phyloP scores from a whole-genome alignment of 2,329 filamentous ascomycete species.

The Emergomyces pasteurianus region DNA sequence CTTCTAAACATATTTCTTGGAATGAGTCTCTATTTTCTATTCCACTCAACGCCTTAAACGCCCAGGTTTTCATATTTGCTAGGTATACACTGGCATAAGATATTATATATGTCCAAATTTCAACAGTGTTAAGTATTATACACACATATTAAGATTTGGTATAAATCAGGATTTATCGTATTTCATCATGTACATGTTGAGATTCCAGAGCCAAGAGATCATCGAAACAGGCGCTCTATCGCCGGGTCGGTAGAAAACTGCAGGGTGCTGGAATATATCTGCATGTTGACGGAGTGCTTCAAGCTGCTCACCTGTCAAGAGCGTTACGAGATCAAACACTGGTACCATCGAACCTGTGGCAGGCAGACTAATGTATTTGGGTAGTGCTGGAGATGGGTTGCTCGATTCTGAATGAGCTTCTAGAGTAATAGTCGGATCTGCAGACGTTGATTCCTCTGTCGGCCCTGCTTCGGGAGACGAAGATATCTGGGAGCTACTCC shows the following conservation, averaged over 20 bases:
- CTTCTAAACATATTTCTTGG: background rate
- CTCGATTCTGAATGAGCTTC: background rate
- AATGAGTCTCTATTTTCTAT: background rate
- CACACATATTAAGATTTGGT: background rate
- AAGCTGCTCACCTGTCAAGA: conserved; percentile 22
- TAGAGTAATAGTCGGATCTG: background rate
- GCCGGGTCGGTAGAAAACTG: conserved; percentile 26
- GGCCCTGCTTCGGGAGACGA: background rate
- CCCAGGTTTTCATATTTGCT: background rate
- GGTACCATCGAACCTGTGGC: conserved; percentile 21
- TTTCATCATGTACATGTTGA: conserved; percentile 21
- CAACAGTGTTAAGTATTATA: background rate
- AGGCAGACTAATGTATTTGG: conserved; percentile 22
- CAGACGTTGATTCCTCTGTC: background rate
- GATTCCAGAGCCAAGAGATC: conserved; percentile 28
- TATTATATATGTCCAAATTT: background rate
- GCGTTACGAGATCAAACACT: conserved; percentile 24
- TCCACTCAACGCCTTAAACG: background rate
- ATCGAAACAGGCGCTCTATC: conserved; percentile 17
- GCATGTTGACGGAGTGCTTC: conserved; percentile 17
- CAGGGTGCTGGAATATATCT: conserved; percentile 20
- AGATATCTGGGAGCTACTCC: background rate
- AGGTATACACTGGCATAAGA: background rate
- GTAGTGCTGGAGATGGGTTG: conserved; percentile 6
- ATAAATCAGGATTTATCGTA: conserved; percentile 2